Conservation (phyloP, 176 grass and related monocot species). For the Calamus simplicifolius region DNA sequence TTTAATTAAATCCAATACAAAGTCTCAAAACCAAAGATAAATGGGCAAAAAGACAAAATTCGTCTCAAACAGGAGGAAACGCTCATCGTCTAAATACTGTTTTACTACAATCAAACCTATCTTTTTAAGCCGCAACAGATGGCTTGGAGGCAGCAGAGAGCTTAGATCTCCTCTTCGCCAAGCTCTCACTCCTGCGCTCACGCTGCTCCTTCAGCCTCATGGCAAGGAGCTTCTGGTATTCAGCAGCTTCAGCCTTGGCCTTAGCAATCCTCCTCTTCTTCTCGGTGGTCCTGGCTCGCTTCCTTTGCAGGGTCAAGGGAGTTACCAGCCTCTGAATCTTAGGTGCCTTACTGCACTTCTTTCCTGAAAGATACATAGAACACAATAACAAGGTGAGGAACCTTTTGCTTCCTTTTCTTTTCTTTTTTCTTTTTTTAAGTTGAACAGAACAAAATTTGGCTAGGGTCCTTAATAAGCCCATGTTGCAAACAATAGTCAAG, state of each 20-base stretch:
- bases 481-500: too few species aligned
- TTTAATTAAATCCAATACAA: too few species aligned
- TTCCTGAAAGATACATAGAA: background rate
- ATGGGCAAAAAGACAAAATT: too few species aligned
- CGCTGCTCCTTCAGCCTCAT: conserved; percentile 4
- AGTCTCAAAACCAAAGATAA: too few species aligned
- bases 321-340: conserved; percentile 11
- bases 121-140: background rate
- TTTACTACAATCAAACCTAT: background rate
- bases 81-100: too few species aligned
- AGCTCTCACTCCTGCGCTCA: conserved; percentile 7
- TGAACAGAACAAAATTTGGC: too few species aligned
- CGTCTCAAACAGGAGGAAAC: too few species aligned
- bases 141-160: conserved; percentile 8
- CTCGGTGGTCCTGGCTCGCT: conserved; percentile 1
- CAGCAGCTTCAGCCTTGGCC: conserved; percentile 6
- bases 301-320: conserved; percentile 9
- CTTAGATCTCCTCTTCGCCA: conserved; percentile 8
- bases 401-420: too few species aligned
- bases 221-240: conserved; percentile 12
- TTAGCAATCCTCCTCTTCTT: conserved; percentile 8
- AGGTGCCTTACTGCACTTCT: conserved; percentile 7
- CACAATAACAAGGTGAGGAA: background rate
- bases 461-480: too few species aligned
- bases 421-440: too few species aligned